These are phyloP conservation scores for Hygrocybe coccinea DNA, from an alignment of 768 basidiomycete species.

Conservation along the genomic window DNA sequence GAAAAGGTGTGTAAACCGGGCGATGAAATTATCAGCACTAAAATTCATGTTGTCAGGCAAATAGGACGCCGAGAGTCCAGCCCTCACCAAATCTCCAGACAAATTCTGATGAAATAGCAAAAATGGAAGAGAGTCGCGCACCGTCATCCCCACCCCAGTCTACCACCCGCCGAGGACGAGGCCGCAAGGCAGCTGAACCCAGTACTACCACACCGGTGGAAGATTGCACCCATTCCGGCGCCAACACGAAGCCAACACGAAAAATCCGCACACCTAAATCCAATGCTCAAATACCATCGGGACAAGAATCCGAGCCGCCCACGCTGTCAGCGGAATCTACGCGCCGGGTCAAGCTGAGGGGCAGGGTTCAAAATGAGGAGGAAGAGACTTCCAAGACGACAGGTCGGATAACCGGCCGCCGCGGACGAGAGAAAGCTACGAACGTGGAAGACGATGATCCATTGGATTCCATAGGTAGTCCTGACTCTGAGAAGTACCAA, in stretches of 20 bases:
- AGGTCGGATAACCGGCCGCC: slow-evolving; percentile 5
- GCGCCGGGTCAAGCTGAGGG: slow-evolving; percentile 7
- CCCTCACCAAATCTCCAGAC: too few relatives aligned
- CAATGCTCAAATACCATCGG: not conserved
- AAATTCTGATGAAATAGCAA: too few relatives aligned
- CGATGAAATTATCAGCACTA: too few relatives aligned
- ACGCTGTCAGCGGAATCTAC: slow-evolving; percentile 4
- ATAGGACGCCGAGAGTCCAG: too few relatives aligned
- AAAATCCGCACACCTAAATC: not conserved
- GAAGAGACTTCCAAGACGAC: slow-evolving; percentile 15
- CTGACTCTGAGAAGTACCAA: slow-evolving; percentile 9
- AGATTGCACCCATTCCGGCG: not conserved
- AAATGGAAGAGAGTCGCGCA: too few relatives aligned
- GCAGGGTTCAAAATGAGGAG: not conserved
- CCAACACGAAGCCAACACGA: not conserved
- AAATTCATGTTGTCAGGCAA: too few relatives aligned
- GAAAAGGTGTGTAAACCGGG: too few relatives aligned
- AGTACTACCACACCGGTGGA: not conserved
- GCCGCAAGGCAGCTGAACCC: not conserved
- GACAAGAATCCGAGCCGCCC: not conserved
- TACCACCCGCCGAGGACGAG: too few relatives aligned
- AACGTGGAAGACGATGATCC: slow-evolving; percentile 22
- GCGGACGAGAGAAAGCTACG: slow-evolving; percentile 16
- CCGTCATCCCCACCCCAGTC: too few relatives aligned
- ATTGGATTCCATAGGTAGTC: slow-evolving; percentile 19